Conservation (phyloP, 2,329 filamentous ascomycete genomes). For the Clarireedia monteithiana region DNA sequence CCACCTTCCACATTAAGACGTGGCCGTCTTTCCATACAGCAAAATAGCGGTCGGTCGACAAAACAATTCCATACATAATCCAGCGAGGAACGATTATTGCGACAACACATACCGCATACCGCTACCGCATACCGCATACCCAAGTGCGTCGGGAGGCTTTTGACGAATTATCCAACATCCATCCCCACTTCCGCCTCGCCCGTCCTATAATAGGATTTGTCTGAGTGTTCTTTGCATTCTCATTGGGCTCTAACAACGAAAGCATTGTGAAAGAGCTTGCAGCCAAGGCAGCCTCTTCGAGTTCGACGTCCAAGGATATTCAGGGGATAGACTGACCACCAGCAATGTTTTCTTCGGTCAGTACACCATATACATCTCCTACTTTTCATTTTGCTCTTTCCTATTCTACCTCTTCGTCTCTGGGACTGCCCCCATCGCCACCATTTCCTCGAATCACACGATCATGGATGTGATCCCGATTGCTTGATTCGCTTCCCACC, state of each 20-base stretch:
- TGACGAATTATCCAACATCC: neutral
- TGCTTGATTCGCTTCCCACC: neutral
- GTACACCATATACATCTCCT: conserved; percentile 6
- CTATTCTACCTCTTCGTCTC: neutral
- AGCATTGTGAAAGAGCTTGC: conserved; percentile 8
- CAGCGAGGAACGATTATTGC: neutral
- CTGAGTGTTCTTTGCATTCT: neutral
- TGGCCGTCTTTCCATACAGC: neutral
- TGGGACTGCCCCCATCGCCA: neutral
- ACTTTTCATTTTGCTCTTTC: neutral
- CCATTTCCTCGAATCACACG: conserved; percentile 1
- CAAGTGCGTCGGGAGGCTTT: neutral
- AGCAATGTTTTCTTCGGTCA: conserved; percentile 19
- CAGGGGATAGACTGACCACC: neutral
- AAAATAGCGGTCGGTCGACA: neutral
- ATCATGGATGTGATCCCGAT: neutral
- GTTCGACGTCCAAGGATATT: conserved; percentile 1
- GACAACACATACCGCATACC: neutral
- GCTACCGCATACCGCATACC: neutral
- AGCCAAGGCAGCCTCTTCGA: conserved; percentile 5
- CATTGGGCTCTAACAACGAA: conserved; percentile 3
- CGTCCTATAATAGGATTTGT: neutral
- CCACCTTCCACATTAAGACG: neutral
- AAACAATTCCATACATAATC: neutral
- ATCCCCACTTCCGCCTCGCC: neutral